Base-by-base conservation (phyloP, 495 filamentous ascomycete genomes). In the Penicillium cinerascens region DNA sequence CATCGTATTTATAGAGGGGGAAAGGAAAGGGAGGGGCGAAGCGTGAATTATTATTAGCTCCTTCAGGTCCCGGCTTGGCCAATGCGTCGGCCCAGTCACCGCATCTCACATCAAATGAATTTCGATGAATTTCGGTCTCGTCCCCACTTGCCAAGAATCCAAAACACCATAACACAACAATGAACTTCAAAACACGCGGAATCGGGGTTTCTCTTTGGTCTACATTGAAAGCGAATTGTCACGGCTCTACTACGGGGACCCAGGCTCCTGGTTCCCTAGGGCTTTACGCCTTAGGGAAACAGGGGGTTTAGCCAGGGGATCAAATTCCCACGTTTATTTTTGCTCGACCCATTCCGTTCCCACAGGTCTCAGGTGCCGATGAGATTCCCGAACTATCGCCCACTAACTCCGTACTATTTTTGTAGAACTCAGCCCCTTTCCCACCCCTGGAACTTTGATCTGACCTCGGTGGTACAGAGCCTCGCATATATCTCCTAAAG, bases 1-100 rank as follows among this genome's bases (percentile, higher is more conserved):
- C 52, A 56, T 61, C 44, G 55, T 64, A 64, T 64, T 64, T 65
- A 65, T 62, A 65, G 52, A 54, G 53, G 59, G 52, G 54, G 50
- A 42, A 9, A 38, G 37, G 55, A 44, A 54, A 51, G 55, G 50
- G 55, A 58, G 55, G 59, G 58, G 61, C 49, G 60, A 51, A 33
- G 9, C 33, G 38, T 41, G 50, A 27, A 48, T 48, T 36, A 33
- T 33, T 33, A 33, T 33, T 33, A 33, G 29, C 29, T 13, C 29
- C 29, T 33, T 33, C 29, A 33, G 29, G 29, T 33, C 29, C 29
- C 29, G 13, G 29, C 29, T 33, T 33, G 29, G 29, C 29, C 29
- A 33, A 33, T 33, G 29, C 26, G 29, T 33, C 29, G 10, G 11
- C 29, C 29, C 29, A 33, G 29, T 33, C 29, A 15, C 29, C 2